Evolutionary conservation across 139 green algal genomes (phyloP), one percentile per base, ranked within the genome.

Genomic region (Gonium pectorale): DNA sequence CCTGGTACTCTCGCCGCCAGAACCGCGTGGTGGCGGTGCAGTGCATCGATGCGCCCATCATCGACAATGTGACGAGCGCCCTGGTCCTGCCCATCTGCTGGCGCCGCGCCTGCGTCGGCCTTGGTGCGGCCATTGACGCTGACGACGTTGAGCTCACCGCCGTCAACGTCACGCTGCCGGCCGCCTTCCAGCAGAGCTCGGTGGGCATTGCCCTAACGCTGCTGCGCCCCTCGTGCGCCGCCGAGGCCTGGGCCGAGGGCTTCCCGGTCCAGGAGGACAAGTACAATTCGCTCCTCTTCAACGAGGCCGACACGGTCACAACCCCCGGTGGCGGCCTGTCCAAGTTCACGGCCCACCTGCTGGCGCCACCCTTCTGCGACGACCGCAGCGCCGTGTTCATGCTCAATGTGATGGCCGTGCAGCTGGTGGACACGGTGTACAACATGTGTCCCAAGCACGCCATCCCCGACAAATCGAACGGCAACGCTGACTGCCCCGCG

Each of bases 371-470:
- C 5, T 35, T 44, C 27, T 83, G 77, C 43, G 62, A 83, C 59
- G 77, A 83, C 63, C 38, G 31, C 33, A 52, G 43, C 43, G 77
- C 77, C 31, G 44, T 40, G 43, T 83, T 74, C 35, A 66, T 83
- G 77, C 77, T 83, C 62, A 83, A 83, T 31, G 62, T 64, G 41
- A 74, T 74, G 60, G 43, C 77, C 24, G 1, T 83, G n/a, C 9
- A 40, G n/a, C 43, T 83, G 62, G 62, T 64, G 2, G 77, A 83
- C n/a, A 64, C 44, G 19, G 60, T 83, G 4, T 73, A 74, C 62
- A 83, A 73, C 59, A 63, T 66, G 77, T 83, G 77, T 43, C 77
- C 77, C 33, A 49, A 51, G 31, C 77, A 83, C 62, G 77, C 77
- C 33, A 66, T 83, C 13, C 77, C 77, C 43, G 77, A 83, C 62